These are phyloP conservation scores for Diplodia scrobiculata DNA, from an alignment of 2,329 filamentous ascomycete genomes.

Conservation along the genomic window DNA sequence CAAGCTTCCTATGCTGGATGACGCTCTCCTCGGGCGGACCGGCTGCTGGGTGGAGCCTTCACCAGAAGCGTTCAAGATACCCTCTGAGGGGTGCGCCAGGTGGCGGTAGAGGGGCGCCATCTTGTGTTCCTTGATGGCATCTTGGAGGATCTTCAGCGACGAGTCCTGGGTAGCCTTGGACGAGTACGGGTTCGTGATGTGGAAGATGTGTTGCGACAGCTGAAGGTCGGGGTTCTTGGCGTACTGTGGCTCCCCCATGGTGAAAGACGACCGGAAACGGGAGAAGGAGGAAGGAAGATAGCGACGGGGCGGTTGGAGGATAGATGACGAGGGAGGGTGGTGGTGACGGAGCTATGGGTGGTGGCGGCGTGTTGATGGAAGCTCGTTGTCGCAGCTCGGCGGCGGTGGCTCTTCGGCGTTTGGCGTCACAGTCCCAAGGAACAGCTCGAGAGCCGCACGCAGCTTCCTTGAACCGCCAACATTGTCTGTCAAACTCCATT, in stretches of 20 bases:
- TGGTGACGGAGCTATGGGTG: conserved; percentile 23
- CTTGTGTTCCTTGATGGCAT: conserved; percentile 80
- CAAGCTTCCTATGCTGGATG: conserved; percentile 62
- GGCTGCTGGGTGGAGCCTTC: conserved; percentile 59
- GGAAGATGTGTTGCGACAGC: conserved; percentile 82
- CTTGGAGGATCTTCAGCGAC: conserved; percentile 72
- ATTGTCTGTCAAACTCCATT: neutral
- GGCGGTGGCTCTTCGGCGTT: conserved; percentile 23
- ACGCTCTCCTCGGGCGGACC: conserved; percentile 61
- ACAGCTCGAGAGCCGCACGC: conserved; percentile 19
- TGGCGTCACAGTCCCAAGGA: conserved; percentile 22
- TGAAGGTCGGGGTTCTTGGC: conserved; percentile 81
- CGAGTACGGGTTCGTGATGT: conserved; percentile 77
- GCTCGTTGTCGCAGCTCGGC: conserved; percentile 10
- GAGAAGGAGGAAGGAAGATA: neutral
- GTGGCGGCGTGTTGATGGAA: conserved; percentile 22
- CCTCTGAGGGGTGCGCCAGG: conserved; percentile 77
- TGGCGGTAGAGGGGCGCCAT: conserved; percentile 88
- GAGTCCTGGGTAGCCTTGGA: conserved; percentile 67
- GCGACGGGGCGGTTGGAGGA: conserved; percentile 1
- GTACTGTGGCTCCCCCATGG: conserved; percentile 78
- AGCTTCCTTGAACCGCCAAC: neutral
- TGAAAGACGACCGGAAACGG: conserved; percentile 31
- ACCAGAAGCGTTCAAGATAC: conserved; percentile 75
- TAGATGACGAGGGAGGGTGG: conserved; percentile 13